Percentiles rank a stretch among this genome's conserved stretches.
Conservation (phyloP, 2,329 filamentous ascomycete species). For the Phoma sp. region DNA sequence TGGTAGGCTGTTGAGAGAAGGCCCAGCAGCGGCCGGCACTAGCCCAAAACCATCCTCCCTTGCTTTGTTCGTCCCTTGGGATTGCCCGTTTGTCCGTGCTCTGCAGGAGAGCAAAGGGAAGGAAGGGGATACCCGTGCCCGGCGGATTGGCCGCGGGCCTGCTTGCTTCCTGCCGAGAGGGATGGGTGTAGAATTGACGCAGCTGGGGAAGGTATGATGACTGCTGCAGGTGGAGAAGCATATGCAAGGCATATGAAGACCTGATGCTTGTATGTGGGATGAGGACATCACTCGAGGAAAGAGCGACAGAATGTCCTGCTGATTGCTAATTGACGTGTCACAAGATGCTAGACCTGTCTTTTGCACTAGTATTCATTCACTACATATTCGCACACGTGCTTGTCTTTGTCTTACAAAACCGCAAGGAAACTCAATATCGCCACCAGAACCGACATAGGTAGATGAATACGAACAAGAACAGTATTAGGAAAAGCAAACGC, state of each 20-base stretch:
- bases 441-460: slow-evolving; percentile 13
- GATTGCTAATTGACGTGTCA: slow-evolving; percentile 5
- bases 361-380: slow-evolving; percentile 16
- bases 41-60: too few relatives aligned
- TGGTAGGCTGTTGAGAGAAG: too few relatives aligned
- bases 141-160: too few relatives aligned
- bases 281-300: not conserved
- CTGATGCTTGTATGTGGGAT: not conserved
- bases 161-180: too few relatives aligned
- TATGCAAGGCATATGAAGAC: slow-evolving; percentile 1
- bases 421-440: slow-evolving; percentile 18
- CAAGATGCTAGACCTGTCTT: slow-evolving; percentile 1
- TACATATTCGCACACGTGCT: slow-evolving; percentile 20
- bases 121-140: too few relatives aligned
- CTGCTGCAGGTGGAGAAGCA: not conserved
- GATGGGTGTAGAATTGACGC: too few relatives aligned
- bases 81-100: too few relatives aligned
- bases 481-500: slow-evolving; percentile 29
- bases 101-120: too few relatives aligned
- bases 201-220: too few relatives aligned
- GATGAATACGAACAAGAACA: slow-evolving; percentile 23
- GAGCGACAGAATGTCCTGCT: not conserved
- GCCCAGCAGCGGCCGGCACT: too few relatives aligned
- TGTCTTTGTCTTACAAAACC: slow-evolving; percentile 22
- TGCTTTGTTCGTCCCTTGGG: too few relatives aligned